Evolutionary conservation across 2,329 filamentous ascomycete genomes (phyloP).

Genomic region (Diplodia sapinea): DNA sequence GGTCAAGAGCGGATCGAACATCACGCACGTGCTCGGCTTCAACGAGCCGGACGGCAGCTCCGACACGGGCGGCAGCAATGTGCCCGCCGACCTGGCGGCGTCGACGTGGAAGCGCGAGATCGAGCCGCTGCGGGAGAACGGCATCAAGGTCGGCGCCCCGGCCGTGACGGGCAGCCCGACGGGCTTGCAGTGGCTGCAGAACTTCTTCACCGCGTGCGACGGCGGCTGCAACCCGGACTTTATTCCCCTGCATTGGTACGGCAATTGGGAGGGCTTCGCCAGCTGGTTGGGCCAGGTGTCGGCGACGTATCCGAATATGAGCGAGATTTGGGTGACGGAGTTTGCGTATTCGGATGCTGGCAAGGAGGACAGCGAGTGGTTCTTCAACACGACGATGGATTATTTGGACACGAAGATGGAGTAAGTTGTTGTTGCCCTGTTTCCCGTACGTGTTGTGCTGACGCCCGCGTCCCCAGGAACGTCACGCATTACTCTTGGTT

Average conservation of each 20-base stretch:
- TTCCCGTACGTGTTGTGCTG: neutral
- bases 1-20: constrained; percentile 56
- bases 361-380: constrained; percentile 64
- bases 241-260: constrained; percentile 62
- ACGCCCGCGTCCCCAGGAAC: constrained; percentile 44
- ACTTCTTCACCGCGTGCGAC: constrained; percentile 67
- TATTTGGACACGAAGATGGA: constrained; percentile 65
- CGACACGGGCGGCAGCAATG: constrained; percentile 65
- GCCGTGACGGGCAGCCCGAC: constrained; percentile 67
- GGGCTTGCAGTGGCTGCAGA: constrained; percentile 70
- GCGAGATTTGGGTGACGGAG: constrained; percentile 77
- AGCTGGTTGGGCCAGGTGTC: constrained; percentile 68
- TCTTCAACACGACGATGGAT: constrained; percentile 69
- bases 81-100: constrained; percentile 67
- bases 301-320: constrained; percentile 55
- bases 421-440: neutral
- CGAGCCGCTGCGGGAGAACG: constrained; percentile 68
- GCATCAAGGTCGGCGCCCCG: constrained; percentile 72
- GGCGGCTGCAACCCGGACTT: constrained; percentile 57
- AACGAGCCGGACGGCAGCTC: constrained; percentile 74
- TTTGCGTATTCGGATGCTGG: constrained; percentile 67
- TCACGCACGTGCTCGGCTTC: constrained; percentile 74
- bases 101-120: constrained; percentile 73
- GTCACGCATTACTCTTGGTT: constrained; percentile 77
- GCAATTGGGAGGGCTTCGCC: constrained; percentile 71